phyloP scores from a whole-genome alignment of 495 filamentous ascomycete species.

The Penicillium angulare region DNA sequence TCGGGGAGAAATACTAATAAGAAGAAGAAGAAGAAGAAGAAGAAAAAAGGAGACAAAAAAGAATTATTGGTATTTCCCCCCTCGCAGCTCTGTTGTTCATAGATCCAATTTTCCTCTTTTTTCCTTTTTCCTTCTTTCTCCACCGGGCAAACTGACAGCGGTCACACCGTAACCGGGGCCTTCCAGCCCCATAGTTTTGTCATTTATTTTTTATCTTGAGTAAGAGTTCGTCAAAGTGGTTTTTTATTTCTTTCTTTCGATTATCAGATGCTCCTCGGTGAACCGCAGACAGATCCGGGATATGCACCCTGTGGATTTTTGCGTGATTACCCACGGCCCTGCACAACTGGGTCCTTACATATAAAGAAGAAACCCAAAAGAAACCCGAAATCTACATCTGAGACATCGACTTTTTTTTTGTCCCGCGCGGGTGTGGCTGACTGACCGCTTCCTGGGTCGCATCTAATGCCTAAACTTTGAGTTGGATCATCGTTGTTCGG shows the following conservation, averaged over 20 bases:
- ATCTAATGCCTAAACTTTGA: constrained; percentile 16
- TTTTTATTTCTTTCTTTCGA: background rate
- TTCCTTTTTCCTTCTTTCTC: background rate
- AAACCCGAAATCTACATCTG: constrained; percentile 8
- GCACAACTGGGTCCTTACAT: background rate
- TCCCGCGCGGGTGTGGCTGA: constrained; percentile 16
- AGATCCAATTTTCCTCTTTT: background rate
- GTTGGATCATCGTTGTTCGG: too few relatives aligned
- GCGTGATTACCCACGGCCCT: background rate
- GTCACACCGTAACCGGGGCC: constrained; percentile 6
- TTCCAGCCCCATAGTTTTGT: background rate
- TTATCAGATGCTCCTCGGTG: constrained; percentile 26
- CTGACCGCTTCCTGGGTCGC: constrained; percentile 17
- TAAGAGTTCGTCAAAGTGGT: too few relatives aligned
- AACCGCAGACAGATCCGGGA: constrained; percentile 21
- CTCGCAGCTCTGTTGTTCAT: background rate
- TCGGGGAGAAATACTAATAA: too few relatives aligned
- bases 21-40: background rate
- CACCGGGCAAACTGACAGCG: background rate
- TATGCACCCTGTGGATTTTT: constrained; percentile 16
- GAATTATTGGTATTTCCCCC: background rate
- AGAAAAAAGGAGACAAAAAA: background rate
- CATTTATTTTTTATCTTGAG: too few relatives aligned
- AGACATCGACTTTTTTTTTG: constrained; percentile 7
- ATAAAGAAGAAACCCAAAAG: constrained; percentile 7